phyloP scores from a whole-genome alignment of 1,139 yeast species.

The Suhomyces taliae region DNA sequence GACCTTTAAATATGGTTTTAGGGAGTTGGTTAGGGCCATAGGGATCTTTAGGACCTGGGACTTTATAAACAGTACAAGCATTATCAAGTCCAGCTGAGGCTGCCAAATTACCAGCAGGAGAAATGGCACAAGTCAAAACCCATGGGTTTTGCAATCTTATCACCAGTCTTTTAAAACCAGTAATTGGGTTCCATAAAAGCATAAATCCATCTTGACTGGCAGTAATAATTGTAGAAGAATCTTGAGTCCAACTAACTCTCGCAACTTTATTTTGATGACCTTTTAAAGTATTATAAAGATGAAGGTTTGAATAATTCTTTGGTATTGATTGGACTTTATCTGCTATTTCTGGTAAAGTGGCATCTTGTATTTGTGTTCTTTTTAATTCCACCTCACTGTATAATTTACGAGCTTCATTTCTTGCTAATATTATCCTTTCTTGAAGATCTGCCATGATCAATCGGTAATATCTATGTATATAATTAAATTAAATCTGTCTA shows the following conservation, averaged over 20 bases:
- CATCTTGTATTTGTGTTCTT: constrained; percentile 45
- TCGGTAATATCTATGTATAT: not conserved
- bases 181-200: constrained; percentile 78
- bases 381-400: constrained; percentile 50
- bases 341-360: constrained; percentile 44
- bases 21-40: constrained; percentile 17
- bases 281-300: constrained; percentile 43
- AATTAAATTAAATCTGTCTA: not conserved
- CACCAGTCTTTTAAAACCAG: constrained; percentile 72
- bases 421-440: constrained; percentile 34
- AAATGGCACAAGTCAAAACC: constrained; percentile 73
- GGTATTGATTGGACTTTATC: constrained; percentile 28
- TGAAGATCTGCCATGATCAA: constrained; percentile 5
- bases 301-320: constrained; percentile 33
- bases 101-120: constrained; percentile 63
- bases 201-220: constrained; percentile 88
- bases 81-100: constrained; percentile 88
- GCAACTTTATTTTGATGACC: constrained; percentile 81
- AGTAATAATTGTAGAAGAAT: constrained; percentile 59
- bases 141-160: constrained; percentile 72
- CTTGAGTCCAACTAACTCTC: constrained; percentile 66
- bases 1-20: constrained; percentile 66
- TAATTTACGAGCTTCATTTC: constrained; percentile 47
- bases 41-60: constrained; percentile 16
- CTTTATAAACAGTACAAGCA: constrained; percentile 66